Base-by-base conservation (phyloP, 805 yeast species). In the Candida ipomoeae region DNA sequence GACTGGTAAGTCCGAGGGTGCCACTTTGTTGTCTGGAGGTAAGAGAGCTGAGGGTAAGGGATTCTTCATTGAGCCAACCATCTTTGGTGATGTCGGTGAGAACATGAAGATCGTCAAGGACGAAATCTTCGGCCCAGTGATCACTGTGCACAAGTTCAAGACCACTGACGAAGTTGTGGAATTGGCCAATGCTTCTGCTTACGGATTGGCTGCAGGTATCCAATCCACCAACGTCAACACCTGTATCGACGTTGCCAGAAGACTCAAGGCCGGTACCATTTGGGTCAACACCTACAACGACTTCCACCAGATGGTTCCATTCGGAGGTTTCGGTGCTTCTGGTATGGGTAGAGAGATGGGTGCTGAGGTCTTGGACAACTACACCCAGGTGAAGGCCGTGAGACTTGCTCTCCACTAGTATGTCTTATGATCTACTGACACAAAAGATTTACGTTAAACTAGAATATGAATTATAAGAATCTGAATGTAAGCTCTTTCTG, bases 311-410 rank as follows among this genome's bases (percentile, higher is more conserved):
- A 77, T 80, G 68, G 86, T 91, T 69, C 97, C 97, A 63, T 91
- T 91, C 69, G 97, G 97, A 62, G 97, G 97, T 42, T 87, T 78
- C 76, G 89, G 89, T 69, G 83, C 84, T 78, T 84, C 94, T 51
- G 98, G 98, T 70, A 53, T 85, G 67, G 97, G 98, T 65, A 82
- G 96, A 70, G 97, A 92, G 77, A 83, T 90, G 79, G 97, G 97
- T 63, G 80, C 79, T 54, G 91, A 89, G 57, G 96, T 95, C 51
- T 71, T 92, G 62, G 87, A 85, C 53, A 85, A 84, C 69, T 92
- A 90, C 78, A 83, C 89, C 55, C 95, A 89, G 69, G 79, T 77
- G 57, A 92, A 91, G 79, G 86, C 97, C 46, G 95, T 91, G 51
- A 80, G 94, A 80, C 65, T 75, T 52, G 79, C 61, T 39, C 48